These are phyloP conservation scores for Populus alba DNA, from an alignment of 345 rosid species.

Conservation along the genomic window DNA sequence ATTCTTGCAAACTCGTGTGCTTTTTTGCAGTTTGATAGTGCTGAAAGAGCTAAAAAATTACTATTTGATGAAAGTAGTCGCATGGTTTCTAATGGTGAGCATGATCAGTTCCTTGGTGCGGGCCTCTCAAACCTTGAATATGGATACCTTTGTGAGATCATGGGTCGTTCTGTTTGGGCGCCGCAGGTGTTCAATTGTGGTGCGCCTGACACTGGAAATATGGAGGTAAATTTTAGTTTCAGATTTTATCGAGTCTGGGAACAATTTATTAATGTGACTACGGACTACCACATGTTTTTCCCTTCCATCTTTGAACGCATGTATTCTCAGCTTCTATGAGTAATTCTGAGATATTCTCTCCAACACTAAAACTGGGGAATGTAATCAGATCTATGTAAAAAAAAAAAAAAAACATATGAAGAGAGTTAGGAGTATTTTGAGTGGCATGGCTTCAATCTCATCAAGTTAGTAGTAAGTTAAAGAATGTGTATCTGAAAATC, in stretches of 20 bases:
- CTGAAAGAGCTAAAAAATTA: conserved; percentile 73
- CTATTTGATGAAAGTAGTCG: conserved; percentile 38
- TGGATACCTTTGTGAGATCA: conserved; percentile 95
- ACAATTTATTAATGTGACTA: neutral
- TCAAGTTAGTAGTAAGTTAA: neutral
- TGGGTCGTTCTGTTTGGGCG: conserved; percentile 95
- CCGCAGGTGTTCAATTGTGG: conserved; percentile 96
- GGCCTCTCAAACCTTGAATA: conserved; percentile 96
- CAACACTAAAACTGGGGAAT: neutral
- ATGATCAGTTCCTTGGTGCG: conserved; percentile 65
- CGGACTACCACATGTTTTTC: neutral
- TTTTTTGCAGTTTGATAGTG: conserved; percentile 75
- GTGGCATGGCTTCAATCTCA: conserved; percentile 13
- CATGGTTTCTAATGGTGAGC: conserved; percentile 23
- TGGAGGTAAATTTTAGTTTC: conserved; percentile 66
- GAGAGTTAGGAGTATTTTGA: neutral
- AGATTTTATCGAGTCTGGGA: neutral
- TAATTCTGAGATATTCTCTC: neutral
- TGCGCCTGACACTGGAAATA: conserved; percentile 99
- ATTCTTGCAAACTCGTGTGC: conserved; percentile 8
- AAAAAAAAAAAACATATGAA: neutral
- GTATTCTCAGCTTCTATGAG: neutral
- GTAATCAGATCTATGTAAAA: neutral
- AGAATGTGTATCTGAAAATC: neutral
- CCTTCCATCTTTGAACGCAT: neutral